Evolutionary conservation across 2,329 filamentous ascomycete species (phyloP), one percentile per base, ranked within the genome.

Genomic region (Cryphonectria japonica): DNA sequence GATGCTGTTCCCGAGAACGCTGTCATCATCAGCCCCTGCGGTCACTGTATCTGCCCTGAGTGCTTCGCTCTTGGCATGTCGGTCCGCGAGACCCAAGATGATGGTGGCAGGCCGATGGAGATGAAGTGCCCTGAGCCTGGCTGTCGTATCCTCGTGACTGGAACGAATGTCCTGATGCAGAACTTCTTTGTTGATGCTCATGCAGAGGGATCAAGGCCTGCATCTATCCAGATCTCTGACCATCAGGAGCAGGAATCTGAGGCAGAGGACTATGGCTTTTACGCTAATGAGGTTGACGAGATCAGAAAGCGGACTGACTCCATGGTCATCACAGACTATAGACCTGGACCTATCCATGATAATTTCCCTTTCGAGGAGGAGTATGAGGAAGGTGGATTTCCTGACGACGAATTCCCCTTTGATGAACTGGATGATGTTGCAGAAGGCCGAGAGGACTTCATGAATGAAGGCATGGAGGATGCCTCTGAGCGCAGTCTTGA

Each of bases 21-120:
- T 0, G 43, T 79, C 34, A 71, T 79, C 57, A 73, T 79, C 29
- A 74, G 74, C 64, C 76, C 78, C 1, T 80, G 78, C n/a, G 78
- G 78, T 5, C 78, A 79, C 63, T 63, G 74, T 29, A 54, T 79
- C 8, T 80, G 78, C 29, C 70, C 72, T 0, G 68, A 68, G 39
- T 79, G 78, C 59, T 78, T 79, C 66, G 75, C 76, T 2, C 74
- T 69, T 5, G 71, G 75, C 68, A 74, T 76, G 63, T 67, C 34
- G 14, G 22, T 14, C 37, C 61, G 37, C 39, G 37, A 64, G 61
- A 32, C 39, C 2, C 37, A 16, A 8, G 19, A 39, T n/a, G 59
- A 32, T 4, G 59, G 7, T 19, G 37, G 29, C 11, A 46, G 29
- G 22, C 37, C 13, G 39, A 8, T 29, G 22, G 43, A 50, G 13